Percentiles rank a stretch among this genome's conserved stretches.
Conservation (phyloP, 2,329 filamentous ascomycete genomes). For the Aspergillus candidus region DNA sequence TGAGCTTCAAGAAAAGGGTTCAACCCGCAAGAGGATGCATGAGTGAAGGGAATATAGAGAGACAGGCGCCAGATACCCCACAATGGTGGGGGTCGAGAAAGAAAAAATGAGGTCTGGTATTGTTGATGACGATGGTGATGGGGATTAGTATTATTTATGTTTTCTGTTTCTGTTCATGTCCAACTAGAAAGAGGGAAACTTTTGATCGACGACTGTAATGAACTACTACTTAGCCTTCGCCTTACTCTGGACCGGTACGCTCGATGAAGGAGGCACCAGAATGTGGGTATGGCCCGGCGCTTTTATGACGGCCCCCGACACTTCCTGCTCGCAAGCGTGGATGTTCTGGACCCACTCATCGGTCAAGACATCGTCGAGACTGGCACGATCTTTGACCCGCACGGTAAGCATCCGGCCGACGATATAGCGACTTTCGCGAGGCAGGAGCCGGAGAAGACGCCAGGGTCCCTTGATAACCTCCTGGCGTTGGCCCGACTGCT, state of each 20-base stretch:
- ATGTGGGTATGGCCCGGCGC: conserved; percentile 77
- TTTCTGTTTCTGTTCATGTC: too few relatives aligned
- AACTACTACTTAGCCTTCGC: conserved; percentile 27
- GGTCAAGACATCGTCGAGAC: conserved; percentile 75
- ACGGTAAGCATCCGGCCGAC: conserved; percentile 89
- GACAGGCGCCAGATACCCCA: too few relatives aligned
- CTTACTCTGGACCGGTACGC: conserved; percentile 32
- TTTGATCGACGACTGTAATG: background rate
- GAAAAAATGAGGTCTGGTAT: too few relatives aligned
- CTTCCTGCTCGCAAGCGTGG: conserved; percentile 73
- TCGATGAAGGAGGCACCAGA: conserved; percentile 59
- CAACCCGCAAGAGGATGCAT: too few relatives aligned
- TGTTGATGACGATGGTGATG: too few relatives aligned
- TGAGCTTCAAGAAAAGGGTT: too few relatives aligned
- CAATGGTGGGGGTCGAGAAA: too few relatives aligned
- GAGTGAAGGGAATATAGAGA: too few relatives aligned
- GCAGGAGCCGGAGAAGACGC: conserved; percentile 78
- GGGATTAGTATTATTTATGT: too few relatives aligned
- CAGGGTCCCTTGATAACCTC: conserved; percentile 89
- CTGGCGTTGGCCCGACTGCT: conserved; percentile 39
- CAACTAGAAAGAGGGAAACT: background rate
- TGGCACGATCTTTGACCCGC: conserved; percentile 74
- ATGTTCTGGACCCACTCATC: conserved; percentile 88
- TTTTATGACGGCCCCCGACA: conserved; percentile 64
- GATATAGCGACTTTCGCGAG: conserved; percentile 82